Percentiles rank a stretch among this genome's conserved stretches.
Evolutionary conservation across 1,284 basidiomycete genomes (phyloP).

Genomic region (Ceratobasidium sp.): DNA sequence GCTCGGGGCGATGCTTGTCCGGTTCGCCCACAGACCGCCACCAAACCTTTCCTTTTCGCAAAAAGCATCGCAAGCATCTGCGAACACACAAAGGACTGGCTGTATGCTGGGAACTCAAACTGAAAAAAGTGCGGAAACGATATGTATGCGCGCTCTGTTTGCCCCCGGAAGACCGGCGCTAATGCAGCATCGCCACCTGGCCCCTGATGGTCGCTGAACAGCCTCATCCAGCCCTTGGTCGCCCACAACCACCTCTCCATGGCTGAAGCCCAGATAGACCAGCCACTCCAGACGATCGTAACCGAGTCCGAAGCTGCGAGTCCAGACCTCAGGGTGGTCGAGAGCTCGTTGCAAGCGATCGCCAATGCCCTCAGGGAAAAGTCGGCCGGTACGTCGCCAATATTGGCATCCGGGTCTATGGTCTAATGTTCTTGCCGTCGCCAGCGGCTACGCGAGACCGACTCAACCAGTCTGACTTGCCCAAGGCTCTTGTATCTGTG

Average conservation of each 20-base stretch:
- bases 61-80: not conserved
- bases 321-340: slow-evolving; percentile 21
- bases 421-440: not conserved
- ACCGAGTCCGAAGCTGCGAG: slow-evolving; percentile 23
- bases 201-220: slow-evolving; percentile 27
- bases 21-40: not conserved
- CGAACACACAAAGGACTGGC: not conserved
- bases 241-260: slow-evolving; percentile 11
- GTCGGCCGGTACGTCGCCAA: slow-evolving; percentile 16
- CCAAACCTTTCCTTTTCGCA: no score
- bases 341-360: slow-evolving; percentile 33
- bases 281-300: slow-evolving; percentile 23
- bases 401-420: not conserved
- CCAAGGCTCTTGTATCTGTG: slow-evolving; percentile 15
- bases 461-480: slow-evolving; percentile 26
- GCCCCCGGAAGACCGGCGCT: slow-evolving; percentile 10
- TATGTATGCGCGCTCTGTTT: slow-evolving; percentile 17
- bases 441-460: slow-evolving; percentile 19
- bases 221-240: slow-evolving; percentile 31
- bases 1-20: not conserved
- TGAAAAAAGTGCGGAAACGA: slow-evolving; percentile 21
- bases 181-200: slow-evolving; percentile 17
- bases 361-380: slow-evolving; percentile 33
- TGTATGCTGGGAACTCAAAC: slow-evolving; percentile 4
- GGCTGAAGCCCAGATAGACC: slow-evolving; percentile 27